These are phyloP conservation scores for Ustilago esculenta DNA, from an alignment of 1,284 basidiomycete species.

Conservation along the genomic window DNA sequence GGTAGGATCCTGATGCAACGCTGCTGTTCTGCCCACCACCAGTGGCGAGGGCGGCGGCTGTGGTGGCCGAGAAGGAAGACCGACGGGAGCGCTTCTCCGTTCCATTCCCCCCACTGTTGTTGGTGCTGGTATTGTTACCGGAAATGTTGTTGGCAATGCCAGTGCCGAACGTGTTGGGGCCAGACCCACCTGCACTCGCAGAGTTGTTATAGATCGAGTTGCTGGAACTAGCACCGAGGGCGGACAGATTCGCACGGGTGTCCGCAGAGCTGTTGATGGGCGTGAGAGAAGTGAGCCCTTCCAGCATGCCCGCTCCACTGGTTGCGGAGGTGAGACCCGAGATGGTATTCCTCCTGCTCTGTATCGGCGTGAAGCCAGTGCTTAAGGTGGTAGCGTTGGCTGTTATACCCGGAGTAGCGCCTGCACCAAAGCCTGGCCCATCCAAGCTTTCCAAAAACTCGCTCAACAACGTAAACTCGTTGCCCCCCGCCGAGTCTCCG, in stretches of 20 bases:
- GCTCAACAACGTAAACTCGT: constrained; percentile 59
- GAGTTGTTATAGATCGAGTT: constrained; percentile 8
- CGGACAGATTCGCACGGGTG: not conserved
- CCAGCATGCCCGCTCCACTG: constrained; percentile 5
- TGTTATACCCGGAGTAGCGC: constrained; percentile 27
- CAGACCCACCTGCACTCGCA: not conserved
- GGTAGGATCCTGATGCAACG: constrained; percentile 25
- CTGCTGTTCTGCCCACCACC: not conserved
- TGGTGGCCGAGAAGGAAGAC: constrained; percentile 32
- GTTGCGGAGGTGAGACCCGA: constrained; percentile 3
- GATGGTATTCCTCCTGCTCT: constrained; percentile 35
- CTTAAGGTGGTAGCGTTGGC: constrained; percentile 8
- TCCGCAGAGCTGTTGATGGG: constrained; percentile 13
- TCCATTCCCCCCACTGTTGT: constrained; percentile 1
- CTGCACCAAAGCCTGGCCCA: constrained; percentile 41
- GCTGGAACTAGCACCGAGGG: no score
- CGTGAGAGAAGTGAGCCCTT: constrained; percentile 25
- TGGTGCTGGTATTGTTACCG: not conserved
- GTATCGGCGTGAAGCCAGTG: constrained; percentile 21
- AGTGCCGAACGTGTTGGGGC: not conserved
- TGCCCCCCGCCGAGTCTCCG: constrained; percentile 60
- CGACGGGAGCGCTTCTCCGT: constrained; percentile 34
- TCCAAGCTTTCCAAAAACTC: constrained; percentile 64
- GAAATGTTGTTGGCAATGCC: no score
- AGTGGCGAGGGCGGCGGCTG: not conserved